Conservation (phyloP, 1,139 yeast genomes). For the Candida smagusa region DNA sequence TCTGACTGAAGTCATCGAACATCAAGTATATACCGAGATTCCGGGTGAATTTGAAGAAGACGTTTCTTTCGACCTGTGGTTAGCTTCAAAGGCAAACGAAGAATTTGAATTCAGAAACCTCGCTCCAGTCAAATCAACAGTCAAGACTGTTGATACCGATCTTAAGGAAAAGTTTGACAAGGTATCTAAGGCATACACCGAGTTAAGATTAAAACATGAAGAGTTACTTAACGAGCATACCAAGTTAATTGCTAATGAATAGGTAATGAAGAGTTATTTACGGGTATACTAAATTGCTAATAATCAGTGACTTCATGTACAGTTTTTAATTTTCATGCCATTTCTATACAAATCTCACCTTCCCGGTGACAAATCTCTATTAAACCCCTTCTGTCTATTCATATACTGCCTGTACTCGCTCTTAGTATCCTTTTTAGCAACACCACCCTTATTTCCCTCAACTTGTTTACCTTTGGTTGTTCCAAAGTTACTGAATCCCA, state of each 20-base stretch:
- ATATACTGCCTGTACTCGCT: constrained; percentile 63
- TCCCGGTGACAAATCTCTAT: constrained; percentile 57
- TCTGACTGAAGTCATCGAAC: constrained; percentile 42
- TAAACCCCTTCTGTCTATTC: constrained; percentile 62
- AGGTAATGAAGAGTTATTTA: too few relatives aligned
- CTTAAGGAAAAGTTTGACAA: constrained; percentile 46
- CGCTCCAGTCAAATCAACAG: constrained; percentile 35
- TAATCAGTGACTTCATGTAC: too few relatives aligned
- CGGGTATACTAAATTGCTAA: too few relatives aligned
- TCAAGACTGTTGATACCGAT: constrained; percentile 22
- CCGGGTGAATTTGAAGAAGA: constrained; percentile 15
- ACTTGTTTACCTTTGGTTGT: constrained; percentile 63
- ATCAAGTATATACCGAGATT: constrained; percentile 50
- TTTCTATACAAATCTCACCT: constrained; percentile 10
- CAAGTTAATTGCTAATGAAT: constrained; percentile 22
- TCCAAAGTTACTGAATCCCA: constrained; percentile 66
- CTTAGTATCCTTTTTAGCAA: constrained; percentile 38
- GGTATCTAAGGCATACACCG: constrained; percentile 56
- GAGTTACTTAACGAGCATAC: constrained; percentile 54
- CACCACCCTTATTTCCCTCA: constrained; percentile 48
- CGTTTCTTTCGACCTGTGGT: constrained; percentile 35
- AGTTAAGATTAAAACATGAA: constrained; percentile 59
- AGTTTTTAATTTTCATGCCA: neutral
- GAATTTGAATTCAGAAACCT: constrained; percentile 49
- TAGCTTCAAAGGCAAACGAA: constrained; percentile 46